Evolutionary conservation across 2,329 filamentous ascomycete species (phyloP).

Genomic region (Graphilbum fragrans): DNA sequence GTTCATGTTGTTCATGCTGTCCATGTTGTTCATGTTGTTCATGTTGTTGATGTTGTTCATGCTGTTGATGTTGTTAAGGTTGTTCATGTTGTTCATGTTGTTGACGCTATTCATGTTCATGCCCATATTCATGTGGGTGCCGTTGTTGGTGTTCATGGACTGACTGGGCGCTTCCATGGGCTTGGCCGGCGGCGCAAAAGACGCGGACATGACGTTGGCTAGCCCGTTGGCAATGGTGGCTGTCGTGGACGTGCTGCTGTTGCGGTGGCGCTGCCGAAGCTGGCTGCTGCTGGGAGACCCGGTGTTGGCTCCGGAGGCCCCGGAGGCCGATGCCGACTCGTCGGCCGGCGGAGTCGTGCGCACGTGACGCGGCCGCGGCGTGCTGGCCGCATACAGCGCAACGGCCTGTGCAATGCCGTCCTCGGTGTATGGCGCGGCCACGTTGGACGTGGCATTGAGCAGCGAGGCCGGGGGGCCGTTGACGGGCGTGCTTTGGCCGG

Average conservation of each 20-base stretch:
- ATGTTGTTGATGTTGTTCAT: conserved; percentile 7
- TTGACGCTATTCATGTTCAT: not conserved
- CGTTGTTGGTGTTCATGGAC: not conserved
- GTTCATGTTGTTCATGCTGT: conserved; percentile 18
- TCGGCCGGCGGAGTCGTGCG: conserved; percentile 42
- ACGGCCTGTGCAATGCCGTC: conserved; percentile 11
- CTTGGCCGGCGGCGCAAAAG: not conserved
- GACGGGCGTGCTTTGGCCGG: conserved; percentile 6
- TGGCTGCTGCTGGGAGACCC: conserved; percentile 3
- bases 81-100: not conserved
- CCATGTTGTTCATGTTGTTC: conserved; percentile 16
- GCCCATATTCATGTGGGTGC: not conserved
- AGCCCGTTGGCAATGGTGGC: not conserved
- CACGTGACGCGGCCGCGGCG: conserved; percentile 14
- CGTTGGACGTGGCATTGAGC: conserved; percentile 12
- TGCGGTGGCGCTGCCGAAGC: not conserved
- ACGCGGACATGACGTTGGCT: not conserved
- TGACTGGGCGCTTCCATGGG: not conserved
- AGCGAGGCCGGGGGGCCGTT: conserved; percentile 11
- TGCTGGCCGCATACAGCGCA: conserved; percentile 7
- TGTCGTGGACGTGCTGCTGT: not conserved
- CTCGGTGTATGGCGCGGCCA: conserved; percentile 12
- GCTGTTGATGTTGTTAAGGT: conserved; percentile 20
- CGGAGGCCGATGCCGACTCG: not conserved
- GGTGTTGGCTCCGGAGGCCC: too few relatives aligned